A percentile compares a stretch with the other conserved stretches of the same genome.
Evolutionary conservation across 179 eudicot species (phyloP).

Genomic region (Heliamphora pulchella): DNA sequence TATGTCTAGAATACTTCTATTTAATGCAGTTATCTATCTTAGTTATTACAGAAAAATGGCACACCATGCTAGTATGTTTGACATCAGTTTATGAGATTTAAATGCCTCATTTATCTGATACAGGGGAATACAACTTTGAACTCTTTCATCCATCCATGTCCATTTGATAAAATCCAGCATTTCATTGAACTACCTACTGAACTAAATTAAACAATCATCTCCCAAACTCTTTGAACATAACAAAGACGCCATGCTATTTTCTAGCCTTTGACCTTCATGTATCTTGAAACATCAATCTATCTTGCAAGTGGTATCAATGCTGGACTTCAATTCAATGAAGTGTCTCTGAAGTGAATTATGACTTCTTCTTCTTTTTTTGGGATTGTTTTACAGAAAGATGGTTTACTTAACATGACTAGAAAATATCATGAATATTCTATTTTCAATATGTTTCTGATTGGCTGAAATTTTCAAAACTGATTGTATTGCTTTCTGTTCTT

Average conservation of each 20-base stretch:
- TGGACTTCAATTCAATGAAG: not conserved
- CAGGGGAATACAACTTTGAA: not conserved
- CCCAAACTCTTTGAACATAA: not conserved
- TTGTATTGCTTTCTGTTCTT: slow-evolving; percentile 10
- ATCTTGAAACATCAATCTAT: not conserved
- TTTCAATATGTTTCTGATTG: not conserved
- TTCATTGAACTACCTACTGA: not conserved
- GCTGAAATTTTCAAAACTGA: slow-evolving; percentile 8
- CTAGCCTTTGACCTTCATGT: not conserved
- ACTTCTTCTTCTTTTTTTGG: not conserved
- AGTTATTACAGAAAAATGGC: not conserved
- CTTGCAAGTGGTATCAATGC: not conserved
- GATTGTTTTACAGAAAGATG: not conserved
- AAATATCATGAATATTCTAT: slow-evolving; percentile 4
- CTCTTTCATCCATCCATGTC: not conserved
- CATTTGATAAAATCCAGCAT: not conserved
- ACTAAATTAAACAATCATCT: not conserved
- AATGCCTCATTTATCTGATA: not conserved
- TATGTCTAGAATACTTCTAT: not conserved
- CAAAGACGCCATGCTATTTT: not conserved
- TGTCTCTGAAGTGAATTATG: not conserved
- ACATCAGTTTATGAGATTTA: not conserved
- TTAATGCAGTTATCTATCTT: not conserved
- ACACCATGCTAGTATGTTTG: not conserved
- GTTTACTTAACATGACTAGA: not conserved